Conservation (phyloP, 1,139 yeast species). For the Candida freyschussii region DNA sequence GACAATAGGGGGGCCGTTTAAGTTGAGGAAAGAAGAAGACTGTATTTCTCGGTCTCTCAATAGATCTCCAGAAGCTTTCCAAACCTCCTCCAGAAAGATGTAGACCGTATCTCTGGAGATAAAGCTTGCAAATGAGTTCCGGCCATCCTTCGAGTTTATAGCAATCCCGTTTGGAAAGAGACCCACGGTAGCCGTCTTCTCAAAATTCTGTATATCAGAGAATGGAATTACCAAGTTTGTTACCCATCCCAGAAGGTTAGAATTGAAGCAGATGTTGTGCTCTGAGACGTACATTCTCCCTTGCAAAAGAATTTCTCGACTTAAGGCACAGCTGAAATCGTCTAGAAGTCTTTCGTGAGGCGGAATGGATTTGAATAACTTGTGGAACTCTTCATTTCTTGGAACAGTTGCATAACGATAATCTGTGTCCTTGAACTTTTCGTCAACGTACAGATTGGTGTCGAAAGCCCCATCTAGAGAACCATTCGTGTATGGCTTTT, state of each 20-base stretch:
- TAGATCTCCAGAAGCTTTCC: slow-evolving; percentile 35
- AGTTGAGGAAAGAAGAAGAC: slow-evolving; percentile 2
- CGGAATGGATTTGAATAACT: slow-evolving; percentile 65
- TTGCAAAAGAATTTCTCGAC: slow-evolving; percentile 84
- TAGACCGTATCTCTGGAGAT: slow-evolving; percentile 75
- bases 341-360: slow-evolving; percentile 68
- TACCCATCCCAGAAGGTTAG: slow-evolving; percentile 92
- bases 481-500: slow-evolving; percentile 20
- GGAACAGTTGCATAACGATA: slow-evolving; percentile 57
- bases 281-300: slow-evolving; percentile 87
- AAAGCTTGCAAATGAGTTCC: slow-evolving; percentile 82
- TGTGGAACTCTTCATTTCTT: slow-evolving; percentile 77
- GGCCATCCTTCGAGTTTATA: slow-evolving; percentile 53
- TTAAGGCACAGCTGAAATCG: slow-evolving; percentile 86
- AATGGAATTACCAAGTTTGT: slow-evolving; percentile 72
- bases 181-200: slow-evolving; percentile 81
- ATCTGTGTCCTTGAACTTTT: slow-evolving; percentile 37
- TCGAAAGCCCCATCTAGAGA: slow-evolving; percentile 24
- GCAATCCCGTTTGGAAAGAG: slow-evolving; percentile 87
- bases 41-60: neutral
- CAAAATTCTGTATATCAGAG: slow-evolving; percentile 67
- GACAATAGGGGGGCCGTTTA: slow-evolving; percentile 12
- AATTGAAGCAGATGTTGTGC: slow-evolving; percentile 76
- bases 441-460: slow-evolving; percentile 35
- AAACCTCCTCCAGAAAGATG: slow-evolving; percentile 58